These are phyloP conservation scores for Sphaerulina musiva DNA, from an alignment of 2,329 filamentous ascomycete species.

Conservation along the genomic window DNA sequence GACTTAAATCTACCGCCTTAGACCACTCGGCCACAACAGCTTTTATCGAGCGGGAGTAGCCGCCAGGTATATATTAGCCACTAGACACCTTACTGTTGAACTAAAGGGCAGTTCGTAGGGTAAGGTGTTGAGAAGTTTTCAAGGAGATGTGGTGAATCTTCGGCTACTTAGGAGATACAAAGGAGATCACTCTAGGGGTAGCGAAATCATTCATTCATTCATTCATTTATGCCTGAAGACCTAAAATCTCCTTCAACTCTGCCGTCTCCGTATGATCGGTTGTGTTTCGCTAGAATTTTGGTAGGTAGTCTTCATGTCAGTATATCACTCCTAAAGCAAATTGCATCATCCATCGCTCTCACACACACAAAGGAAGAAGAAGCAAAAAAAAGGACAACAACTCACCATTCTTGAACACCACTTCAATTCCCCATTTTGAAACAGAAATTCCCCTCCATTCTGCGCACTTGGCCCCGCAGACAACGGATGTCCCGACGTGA, in stretches of 20 bases:
- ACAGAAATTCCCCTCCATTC: slow-evolving; percentile 37
- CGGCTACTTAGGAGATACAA: too few relatives aligned
- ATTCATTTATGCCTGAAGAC: slow-evolving; percentile 14
- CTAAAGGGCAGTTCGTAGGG: too few relatives aligned
- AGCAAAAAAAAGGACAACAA: background rate
- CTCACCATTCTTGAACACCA: slow-evolving; percentile 24
- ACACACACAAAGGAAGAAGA: background rate
- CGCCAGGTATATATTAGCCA: too few relatives aligned
- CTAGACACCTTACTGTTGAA: too few relatives aligned
- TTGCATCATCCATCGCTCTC: background rate
- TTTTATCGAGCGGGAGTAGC: background rate
- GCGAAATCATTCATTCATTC: too few relatives aligned
- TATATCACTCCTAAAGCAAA: background rate
- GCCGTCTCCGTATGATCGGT: slow-evolving; percentile 33
- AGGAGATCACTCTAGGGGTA: too few relatives aligned
- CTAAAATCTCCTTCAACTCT: slow-evolving; percentile 32
- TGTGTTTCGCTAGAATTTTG: slow-evolving; percentile 31
- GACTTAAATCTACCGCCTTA: slow-evolving; percentile 32
- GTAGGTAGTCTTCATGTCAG: slow-evolving; percentile 13
- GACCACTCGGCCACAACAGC: slow-evolving; percentile 17
- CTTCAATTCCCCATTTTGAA: slow-evolving; percentile 30
- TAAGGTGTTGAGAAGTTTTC: too few relatives aligned
- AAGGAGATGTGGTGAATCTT: too few relatives aligned
- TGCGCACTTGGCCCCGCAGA: slow-evolving; percentile 23
- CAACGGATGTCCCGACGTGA: slow-evolving; percentile 20